Conservation (phyloP, 2,329 filamentous ascomycete species). For the Aspergillus fijiensis region DNA sequence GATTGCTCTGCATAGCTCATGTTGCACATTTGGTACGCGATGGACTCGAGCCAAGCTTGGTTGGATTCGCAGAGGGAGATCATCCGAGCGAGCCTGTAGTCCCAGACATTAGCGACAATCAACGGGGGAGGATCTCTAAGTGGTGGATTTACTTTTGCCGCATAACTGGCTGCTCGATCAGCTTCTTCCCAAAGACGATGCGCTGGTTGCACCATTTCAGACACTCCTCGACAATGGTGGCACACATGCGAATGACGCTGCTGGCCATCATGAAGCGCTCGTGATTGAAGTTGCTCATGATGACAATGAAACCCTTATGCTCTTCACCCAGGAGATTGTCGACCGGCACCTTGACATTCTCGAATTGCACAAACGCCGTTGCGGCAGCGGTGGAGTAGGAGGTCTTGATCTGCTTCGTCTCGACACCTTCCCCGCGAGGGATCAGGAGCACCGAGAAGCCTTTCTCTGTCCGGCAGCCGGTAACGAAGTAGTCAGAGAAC, state of each 20-base stretch:
- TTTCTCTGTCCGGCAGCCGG: conserved; percentile 74
- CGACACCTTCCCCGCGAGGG: conserved; percentile 67
- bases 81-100: conserved; percentile 72
- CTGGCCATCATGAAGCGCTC: conserved; percentile 76
- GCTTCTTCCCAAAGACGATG: conserved; percentile 76
- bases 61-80: conserved; percentile 78
- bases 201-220: conserved; percentile 88
- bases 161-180: conserved; percentile 81
- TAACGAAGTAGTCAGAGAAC: conserved; percentile 81
- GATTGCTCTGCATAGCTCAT: conserved; percentile 78
- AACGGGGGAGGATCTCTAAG: background rate
- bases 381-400: conserved; percentile 75
- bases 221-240: conserved; percentile 75
- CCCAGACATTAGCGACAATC: background rate
- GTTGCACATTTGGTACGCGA: conserved; percentile 85
- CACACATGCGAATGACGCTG: conserved; percentile 62
- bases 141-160: conserved; percentile 62
- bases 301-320: conserved; percentile 81
- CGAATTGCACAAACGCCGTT: conserved; percentile 77
- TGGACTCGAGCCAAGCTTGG: conserved; percentile 80
- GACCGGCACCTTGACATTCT: conserved; percentile 81
- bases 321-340: conserved; percentile 77
- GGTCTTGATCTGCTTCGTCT: conserved; percentile 63
- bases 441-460: conserved; percentile 76
- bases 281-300: conserved; percentile 87